A percentile compares a stretch with the other conserved stretches of the same genome.
Conservation (phyloP, 2,329 filamentous ascomycete species). For the Penicillium sp. region DNA sequence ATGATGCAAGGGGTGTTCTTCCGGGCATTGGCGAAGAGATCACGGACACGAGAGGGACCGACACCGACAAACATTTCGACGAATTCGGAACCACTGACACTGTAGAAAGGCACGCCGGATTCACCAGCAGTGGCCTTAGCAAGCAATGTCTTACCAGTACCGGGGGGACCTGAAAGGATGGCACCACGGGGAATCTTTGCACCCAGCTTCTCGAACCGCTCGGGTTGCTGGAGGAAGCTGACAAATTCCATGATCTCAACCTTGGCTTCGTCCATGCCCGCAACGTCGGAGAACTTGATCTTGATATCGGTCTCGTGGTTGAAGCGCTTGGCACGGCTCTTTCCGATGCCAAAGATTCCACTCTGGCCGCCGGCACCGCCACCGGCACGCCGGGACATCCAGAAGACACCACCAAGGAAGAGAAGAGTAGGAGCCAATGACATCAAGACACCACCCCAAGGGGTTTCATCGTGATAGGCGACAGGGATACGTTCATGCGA, state of each 20-base stretch:
- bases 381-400: constrained; percentile 72
- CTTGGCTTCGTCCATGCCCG: constrained; percentile 98
- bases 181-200: constrained; percentile 97
- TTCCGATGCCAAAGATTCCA: constrained; percentile 93
- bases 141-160: constrained; percentile 95
- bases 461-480: constrained; percentile 76
- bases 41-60: constrained; percentile 89
- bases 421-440: constrained; percentile 85
- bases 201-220: constrained; percentile 87
- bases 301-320: constrained; percentile 96
- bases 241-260: constrained; percentile 99
- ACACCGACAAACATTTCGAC: constrained; percentile 99
- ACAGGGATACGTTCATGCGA: constrained; percentile 87
- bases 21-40: constrained; percentile 88
- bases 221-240: constrained; percentile 90
- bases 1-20: constrained; percentile 98
- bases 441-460: constrained; percentile 69
- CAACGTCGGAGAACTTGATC: constrained; percentile 95
- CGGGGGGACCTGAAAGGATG: constrained; percentile 93
- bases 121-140: constrained; percentile 98
- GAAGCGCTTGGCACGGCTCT: constrained; percentile 94
- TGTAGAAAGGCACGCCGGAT: constrained; percentile 96
- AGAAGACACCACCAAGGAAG: constrained; percentile 79
- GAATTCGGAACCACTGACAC: constrained; percentile 96
- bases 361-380: constrained; percentile 64